A percentile compares a stretch with the other conserved stretches of the same genome.
Evolutionary conservation across 108 stramenopile genomes (phyloP).

Genomic region (Cylindrotheca fusiformis): DNA sequence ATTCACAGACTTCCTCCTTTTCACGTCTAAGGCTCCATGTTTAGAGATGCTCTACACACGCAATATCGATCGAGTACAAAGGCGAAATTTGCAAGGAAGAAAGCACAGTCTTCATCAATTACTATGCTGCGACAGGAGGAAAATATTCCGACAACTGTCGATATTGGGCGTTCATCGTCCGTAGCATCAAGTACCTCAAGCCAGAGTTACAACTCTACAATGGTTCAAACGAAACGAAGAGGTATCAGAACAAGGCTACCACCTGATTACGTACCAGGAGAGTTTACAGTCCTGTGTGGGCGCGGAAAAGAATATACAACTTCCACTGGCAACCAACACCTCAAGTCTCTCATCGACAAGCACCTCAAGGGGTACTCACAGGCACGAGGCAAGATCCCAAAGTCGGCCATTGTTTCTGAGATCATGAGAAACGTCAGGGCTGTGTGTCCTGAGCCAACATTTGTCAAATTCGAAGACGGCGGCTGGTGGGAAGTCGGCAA

Average conservation of each 20-base stretch:
- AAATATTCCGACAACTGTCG: too few species aligned
- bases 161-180: too few species aligned
- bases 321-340: neutral
- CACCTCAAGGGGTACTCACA: neutral
- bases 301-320: constrained; percentile 1
- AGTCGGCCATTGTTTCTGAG: constrained; percentile 20
- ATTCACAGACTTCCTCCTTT: neutral
- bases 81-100: too few species aligned
- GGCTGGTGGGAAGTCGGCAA: constrained; percentile 16
- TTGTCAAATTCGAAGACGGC: constrained; percentile 13
- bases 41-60: constrained; percentile 32
- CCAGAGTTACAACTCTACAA: neutral
- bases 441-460: neutral
- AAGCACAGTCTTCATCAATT: too few species aligned
- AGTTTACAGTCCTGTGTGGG: constrained; percentile 7
- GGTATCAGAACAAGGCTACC: constrained; percentile 5
- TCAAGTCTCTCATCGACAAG: constrained; percentile 1
- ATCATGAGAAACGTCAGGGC: constrained; percentile 14
- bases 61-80: constrained; percentile 18
- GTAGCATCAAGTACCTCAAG: too few species aligned
- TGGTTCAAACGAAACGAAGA: neutral
- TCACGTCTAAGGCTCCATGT: constrained; percentile 4
- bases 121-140: too few species aligned
- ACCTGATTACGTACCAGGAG: constrained; percentile 5
- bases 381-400: constrained; percentile 15